Conservation (phyloP, 192 early-diverging fungal species). For the Funneliformis mosseae region DNA sequence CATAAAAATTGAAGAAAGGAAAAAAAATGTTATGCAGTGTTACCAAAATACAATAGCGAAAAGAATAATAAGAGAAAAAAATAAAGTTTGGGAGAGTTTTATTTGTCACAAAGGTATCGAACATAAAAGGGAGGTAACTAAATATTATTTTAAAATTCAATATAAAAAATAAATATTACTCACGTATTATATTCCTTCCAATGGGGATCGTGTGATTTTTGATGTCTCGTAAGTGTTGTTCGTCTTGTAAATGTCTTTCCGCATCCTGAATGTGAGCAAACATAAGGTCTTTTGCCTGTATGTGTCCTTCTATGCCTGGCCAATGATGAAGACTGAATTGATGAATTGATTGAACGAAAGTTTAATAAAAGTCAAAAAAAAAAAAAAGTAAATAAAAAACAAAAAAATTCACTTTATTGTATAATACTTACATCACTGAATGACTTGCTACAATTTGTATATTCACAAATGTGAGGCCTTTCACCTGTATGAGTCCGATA, state of each 20-base stretch:
- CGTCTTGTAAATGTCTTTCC: constrained; percentile 73
- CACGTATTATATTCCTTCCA: constrained; percentile 36
- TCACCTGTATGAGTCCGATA: constrained; percentile 78
- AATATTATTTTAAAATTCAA: not conserved
- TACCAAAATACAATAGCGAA: not conserved
- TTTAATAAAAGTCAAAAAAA: not conserved
- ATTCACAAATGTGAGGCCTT: constrained; percentile 71
- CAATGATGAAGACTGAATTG: constrained; percentile 56
- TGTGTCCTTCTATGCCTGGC: constrained; percentile 79
- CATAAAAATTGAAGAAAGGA: not conserved
- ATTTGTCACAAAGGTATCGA: too few relatives aligned
- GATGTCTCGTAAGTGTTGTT: constrained; percentile 66
- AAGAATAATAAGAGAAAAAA: not conserved
- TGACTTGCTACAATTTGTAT: constrained; percentile 68
- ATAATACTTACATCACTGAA: constrained; percentile 67
- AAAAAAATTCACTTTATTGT: too few relatives aligned
- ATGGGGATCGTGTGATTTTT: constrained; percentile 15
- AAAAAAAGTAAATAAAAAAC: too few relatives aligned
- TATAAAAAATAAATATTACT: constrained; percentile 3
- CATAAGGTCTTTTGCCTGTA: constrained; percentile 77
- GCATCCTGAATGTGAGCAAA: constrained; percentile 68
- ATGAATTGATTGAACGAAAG: not conserved
- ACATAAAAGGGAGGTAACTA: too few relatives aligned
- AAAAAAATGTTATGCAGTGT: not conserved
- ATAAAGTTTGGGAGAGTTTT: not conserved